Base-by-base conservation (phyloP, 2,329 filamentous ascomycete genomes). In the Phialocephala sp. region DNA sequence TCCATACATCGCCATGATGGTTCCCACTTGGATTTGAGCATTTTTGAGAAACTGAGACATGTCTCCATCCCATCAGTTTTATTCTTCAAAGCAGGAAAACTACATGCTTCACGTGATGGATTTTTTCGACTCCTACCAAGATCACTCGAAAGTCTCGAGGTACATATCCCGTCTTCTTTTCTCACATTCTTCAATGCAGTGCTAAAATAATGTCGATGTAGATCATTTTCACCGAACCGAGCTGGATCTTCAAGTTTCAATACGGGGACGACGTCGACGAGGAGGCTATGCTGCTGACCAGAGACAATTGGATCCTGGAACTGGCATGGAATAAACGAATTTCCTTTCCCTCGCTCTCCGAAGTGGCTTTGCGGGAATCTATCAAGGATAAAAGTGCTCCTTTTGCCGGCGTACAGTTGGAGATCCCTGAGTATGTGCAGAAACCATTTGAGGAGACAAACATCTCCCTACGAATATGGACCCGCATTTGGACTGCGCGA, bases 181-280 rank as follows among this genome's bases (percentile, higher is more conserved):
- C n/a, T 8, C 2, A 1, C 22, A 2, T 24, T 24, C 6, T 14
- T 50, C 45, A 20, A 22, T 22, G 1, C n/a, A 24, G 22, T 11
- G 45, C n/a, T 50, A 24, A 50, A 6, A 9, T 24, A 8, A 3
- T 11, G 2, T 24, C 45, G 11, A 14, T 24, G 9, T 14, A 50
- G 45, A 22, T 50, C 18, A 8, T 15, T 18, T 27, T 54, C 22
- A 2, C 27, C 4, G 50, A 54, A n/a, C 14, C 50, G 18, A 22
- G 14, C 12, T 54, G 22, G 50, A 54, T 54, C 50, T 54, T 35
- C 24, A 27, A 54, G 14, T 54, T 50, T n/a, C 50, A 22, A 47
- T 47, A 47, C 50, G 15, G n/a, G 14, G 8, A n/a, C 18, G 14
- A 18, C 20, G n/a, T 9, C 9, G n/a, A 11, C 12, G 45, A 50